These are phyloP conservation scores for Plasmodium vivax DNA, from an alignment of 169 alveolate genomes.

Conservation along the genomic window DNA sequence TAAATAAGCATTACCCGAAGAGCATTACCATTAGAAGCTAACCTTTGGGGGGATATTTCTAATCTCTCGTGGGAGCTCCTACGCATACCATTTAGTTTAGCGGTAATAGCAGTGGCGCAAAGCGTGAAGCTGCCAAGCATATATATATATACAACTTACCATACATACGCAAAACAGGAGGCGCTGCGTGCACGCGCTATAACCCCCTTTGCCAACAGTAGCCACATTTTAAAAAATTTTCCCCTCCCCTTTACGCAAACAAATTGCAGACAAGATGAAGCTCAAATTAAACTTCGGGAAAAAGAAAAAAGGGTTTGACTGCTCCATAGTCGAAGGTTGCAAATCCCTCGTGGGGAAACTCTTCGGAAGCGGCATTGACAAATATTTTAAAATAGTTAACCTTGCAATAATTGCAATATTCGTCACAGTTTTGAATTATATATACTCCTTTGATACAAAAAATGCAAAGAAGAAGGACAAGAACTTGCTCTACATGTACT, in stretches of 20 bases:
- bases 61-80: neutral
- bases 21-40: neutral
- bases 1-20: neutral
- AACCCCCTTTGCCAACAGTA: neutral
- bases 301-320: conserved; percentile 33
- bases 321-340: conserved; percentile 1
- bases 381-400: conserved; percentile 37
- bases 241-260: neutral
- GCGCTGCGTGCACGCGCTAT: neutral
- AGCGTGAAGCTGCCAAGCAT: neutral
- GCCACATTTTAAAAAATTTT: neutral
- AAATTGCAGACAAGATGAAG: conserved; percentile 14
- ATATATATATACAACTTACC: neutral
- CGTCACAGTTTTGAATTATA: conserved; percentile 26
- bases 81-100: neutral
- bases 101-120: neutral
- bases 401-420: conserved; percentile 9
- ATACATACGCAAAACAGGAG: neutral
- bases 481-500: conserved; percentile 22
- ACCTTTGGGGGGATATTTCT: neutral
- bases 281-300: conserved; percentile 25
- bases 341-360: neutral
- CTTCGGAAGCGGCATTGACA: conserved; percentile 40
- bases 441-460: conserved; percentile 3
- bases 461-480: neutral